Conservation (phyloP, 225 moss, liverwort and hornwort species). For the Physcomitrellopsis africana region DNA sequence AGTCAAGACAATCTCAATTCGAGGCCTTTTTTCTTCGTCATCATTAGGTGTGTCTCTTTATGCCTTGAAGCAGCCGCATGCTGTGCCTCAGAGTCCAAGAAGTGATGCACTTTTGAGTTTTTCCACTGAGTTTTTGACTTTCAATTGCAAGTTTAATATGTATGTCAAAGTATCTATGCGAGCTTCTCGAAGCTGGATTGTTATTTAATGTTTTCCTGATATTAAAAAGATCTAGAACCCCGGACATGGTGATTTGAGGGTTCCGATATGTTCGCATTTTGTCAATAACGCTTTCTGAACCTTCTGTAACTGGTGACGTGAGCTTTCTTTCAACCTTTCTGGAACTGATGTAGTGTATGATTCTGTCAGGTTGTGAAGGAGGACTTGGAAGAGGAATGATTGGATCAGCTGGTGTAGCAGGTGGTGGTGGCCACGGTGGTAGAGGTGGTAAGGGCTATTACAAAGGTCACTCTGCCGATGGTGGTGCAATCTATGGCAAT, state of each 20-base stretch:
- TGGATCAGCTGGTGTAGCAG: constrained; percentile 72
- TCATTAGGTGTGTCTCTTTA: constrained; percentile 65
- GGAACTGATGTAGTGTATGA: constrained; percentile 29
- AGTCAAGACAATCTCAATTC: constrained; percentile 78
- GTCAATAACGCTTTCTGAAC: constrained; percentile 18
- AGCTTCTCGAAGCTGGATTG: neutral
- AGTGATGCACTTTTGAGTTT: neutral
- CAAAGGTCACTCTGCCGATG: constrained; percentile 81
- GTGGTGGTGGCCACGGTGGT: constrained; percentile 97
- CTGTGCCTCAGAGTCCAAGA: no score
- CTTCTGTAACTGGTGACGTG: constrained; percentile 1
- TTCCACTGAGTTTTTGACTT: neutral
- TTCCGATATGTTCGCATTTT: neutral
- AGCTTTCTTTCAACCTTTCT: constrained; percentile 20
- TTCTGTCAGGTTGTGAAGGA: constrained; percentile 56
- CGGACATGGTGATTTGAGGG: constrained; percentile 3
- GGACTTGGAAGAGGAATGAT: constrained; percentile 78
- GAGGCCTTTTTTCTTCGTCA: constrained; percentile 83
- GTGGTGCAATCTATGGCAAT: constrained; percentile 76
- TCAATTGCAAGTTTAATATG: no score
- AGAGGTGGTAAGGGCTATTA: constrained; percentile 81
- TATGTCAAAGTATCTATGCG: neutral
- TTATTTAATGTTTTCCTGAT: neutral
- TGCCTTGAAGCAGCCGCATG: neutral
- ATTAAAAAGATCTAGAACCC: no score